A percentile compares a stretch with the other conserved stretches of the same genome.
phyloP scores from a whole-genome alignment of 2,329 filamentous ascomycete species.

The Mycosphaerelloides madeirae region DNA sequence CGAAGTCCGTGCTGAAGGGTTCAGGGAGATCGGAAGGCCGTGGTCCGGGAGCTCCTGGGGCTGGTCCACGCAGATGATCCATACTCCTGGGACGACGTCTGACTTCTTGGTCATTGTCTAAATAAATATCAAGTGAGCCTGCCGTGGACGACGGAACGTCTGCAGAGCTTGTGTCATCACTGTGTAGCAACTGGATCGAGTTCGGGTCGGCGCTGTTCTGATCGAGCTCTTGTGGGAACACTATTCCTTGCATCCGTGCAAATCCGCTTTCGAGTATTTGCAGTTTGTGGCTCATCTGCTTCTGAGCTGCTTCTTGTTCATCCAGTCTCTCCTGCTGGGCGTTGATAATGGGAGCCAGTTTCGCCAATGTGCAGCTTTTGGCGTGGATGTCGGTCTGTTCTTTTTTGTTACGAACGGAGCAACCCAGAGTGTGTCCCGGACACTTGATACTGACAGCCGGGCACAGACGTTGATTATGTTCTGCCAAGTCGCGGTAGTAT shows the following conservation, averaged over 20 bases:
- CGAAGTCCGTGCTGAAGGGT: constrained; percentile 25
- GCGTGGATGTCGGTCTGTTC: constrained; percentile 38
- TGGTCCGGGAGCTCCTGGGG: constrained; percentile 16
- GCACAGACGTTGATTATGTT: constrained; percentile 40
- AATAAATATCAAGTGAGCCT: too few relatives aligned
- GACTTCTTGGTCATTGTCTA: too few relatives aligned
- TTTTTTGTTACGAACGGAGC: constrained; percentile 38
- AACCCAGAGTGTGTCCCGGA: constrained; percentile 42
- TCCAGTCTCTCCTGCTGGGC: constrained; percentile 42
- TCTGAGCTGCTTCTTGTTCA: constrained; percentile 40
- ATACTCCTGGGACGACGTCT: too few relatives aligned
- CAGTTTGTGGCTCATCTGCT: constrained; percentile 40
- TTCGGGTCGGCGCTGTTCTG: constrained; percentile 20
- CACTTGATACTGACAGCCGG: constrained; percentile 41
- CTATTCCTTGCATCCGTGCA: constrained; percentile 39
- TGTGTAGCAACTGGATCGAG: constrained; percentile 17
- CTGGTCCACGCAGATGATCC: constrained; percentile 9
- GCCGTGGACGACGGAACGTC: too few relatives aligned
- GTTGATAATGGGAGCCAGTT: constrained; percentile 42
- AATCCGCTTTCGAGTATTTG: constrained; percentile 44
- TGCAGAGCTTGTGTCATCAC: not conserved
- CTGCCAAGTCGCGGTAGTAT: constrained; percentile 38
- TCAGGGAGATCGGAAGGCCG: constrained; percentile 21
- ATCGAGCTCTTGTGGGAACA: constrained; percentile 26
- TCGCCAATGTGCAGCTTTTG: constrained; percentile 42